Evolutionary conservation across 345 rosid species (phyloP), one percentile per base, ranked within the genome.

Genomic region (Sapria himalayana): DNA sequence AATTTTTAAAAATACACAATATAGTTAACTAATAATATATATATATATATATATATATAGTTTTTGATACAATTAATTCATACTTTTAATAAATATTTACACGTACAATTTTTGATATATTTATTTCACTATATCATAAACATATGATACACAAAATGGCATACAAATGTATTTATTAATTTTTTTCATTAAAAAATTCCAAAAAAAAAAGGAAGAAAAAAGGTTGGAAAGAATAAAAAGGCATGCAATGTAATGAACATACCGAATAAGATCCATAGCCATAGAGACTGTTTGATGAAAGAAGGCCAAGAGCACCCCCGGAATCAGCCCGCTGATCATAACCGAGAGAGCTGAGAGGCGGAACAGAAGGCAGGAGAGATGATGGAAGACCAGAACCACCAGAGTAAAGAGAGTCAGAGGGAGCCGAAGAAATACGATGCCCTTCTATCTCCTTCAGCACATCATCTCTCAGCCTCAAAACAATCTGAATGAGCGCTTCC

Each of bases 381-480:
- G 84, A 60, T 12, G 79, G 55, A 51, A 78, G 33, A 45, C 64
- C 63, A 33, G 64, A 25, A 33, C 74, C 73, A 39, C 60, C 53
- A 14, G 85, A 24, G 49, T 75, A 78, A 19, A 71, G 45, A 55
- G 76, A 46, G 53, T 82, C 95, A 52, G 71, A 44, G 40, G 69
- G 71, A 18, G 33, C 57, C 37, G 74, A 43, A 65, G 70, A 63
- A 35, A 62, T 79, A 41, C 25, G 64, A 36, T 61, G 63, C 37
- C 45, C 61, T 19, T 69, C 91, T 52, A 59, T 72, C 37, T 82
- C 86, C 68, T 60, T 79, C 49, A 89, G 56, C 21, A 61, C 67
- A 74, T 82, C 95, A 50, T 76, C 93, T 58, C 98, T 73, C 38
- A 82, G 91, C 70, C 98, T 69, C 54, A 89, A 42, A 49, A 82